Evolutionary conservation across 1,284 basidiomycete species (phyloP), one percentile per base, ranked within the genome.

Genomic region (Ustilago crameri): DNA sequence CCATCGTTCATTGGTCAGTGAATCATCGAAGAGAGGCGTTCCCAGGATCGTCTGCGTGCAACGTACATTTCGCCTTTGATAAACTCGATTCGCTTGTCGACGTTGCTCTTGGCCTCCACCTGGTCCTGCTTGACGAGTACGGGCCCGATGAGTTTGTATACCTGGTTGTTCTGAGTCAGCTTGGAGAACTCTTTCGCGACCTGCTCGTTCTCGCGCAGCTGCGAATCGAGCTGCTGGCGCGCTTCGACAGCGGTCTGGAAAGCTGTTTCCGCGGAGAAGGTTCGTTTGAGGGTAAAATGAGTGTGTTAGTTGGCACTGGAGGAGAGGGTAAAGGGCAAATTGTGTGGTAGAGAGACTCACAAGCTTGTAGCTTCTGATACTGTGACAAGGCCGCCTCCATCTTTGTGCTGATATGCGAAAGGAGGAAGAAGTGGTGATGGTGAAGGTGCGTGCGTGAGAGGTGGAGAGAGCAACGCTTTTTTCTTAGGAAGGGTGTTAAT

Each of bases 71-170:
- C 95, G 48, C 88, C 85, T 52, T 86, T 87, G 81, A 98, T 98
- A 84, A 93, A 97, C 64, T 93, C 92, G 38, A 98, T 85, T 7
- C 95, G 89, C 60, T 93, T 97, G 69, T 93, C 89, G 30, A 98
- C 93, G 80, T 95, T 97, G 58, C 85, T 86, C 81, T 91, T 92
- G 10, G 95, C 95, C 76, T 98, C 96, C 5, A 84, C 84, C 76
- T 90, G 90, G 71, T 97, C 95, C 84, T 98, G 95, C 76, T 91
- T 89, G 8, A 98, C 89, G 22, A 98, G 88, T 1, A 94, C 91
- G 1, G 93, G 93, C 0, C 95, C 96, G 44, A 96, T 88, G 45
- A 93, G 88, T 85, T 98, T 98, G 87, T 91, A 98, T 9, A 98
- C 88, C 9, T 87, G 88, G 79, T 95, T 96, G 70, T 90, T 88